A percentile compares a stretch with the other conserved stretches of the same genome.
Evolutionary conservation across 768 basidiomycete species (phyloP).

Genomic region (Sporobolomyces pararoseus): DNA sequence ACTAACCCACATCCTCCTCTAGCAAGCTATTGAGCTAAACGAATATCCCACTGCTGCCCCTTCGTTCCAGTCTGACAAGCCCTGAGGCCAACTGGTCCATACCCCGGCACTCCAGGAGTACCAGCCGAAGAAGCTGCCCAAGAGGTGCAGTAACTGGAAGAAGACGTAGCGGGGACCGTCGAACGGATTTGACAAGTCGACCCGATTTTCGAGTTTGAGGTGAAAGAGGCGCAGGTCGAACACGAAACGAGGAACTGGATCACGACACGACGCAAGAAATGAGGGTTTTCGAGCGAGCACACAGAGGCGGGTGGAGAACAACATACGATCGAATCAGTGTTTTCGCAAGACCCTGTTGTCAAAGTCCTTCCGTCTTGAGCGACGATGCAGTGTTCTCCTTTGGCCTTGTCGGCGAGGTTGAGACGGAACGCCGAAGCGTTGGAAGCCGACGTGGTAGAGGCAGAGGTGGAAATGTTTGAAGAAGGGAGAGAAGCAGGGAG

Average conservation of each 20-base stretch:
- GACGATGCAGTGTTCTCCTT: slow-evolving; percentile 8
- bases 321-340: slow-evolving; percentile 6
- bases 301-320: not conserved
- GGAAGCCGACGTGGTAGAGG: not conserved
- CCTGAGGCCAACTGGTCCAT: not conserved
- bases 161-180: not conserved
- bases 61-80: not conserved
- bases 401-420: not conserved
- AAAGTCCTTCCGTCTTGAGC: not conserved
- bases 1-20: too few relatives aligned
- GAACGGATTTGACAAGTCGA: slow-evolving; percentile 5
- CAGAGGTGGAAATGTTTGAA: not conserved
- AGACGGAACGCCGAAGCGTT: not conserved
- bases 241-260: not conserved
- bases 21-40: not conserved
- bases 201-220: not conserved
- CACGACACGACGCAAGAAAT: not conserved
- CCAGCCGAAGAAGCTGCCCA: not conserved
- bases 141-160: not conserved
- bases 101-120: slow-evolving; percentile 4
- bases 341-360: slow-evolving; percentile 11
- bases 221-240: not conserved
- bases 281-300: not conserved
- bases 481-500: not conserved
- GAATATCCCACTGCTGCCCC: slow-evolving; percentile 6